Evolutionary conservation across 345 rosid species (phyloP).

Genomic region (Brassica cretica): DNA sequence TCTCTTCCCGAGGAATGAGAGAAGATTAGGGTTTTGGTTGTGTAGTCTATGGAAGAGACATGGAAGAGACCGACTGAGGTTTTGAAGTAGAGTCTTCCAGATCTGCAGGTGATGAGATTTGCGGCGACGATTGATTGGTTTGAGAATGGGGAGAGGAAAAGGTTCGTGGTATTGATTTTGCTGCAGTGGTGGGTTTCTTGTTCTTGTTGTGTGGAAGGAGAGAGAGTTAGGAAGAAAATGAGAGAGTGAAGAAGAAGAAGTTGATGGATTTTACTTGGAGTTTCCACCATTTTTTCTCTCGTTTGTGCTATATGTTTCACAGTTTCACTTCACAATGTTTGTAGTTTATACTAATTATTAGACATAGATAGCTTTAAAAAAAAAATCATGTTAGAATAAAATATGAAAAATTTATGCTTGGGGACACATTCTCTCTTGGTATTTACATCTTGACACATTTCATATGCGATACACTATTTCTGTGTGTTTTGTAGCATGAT

Average conservation of each 20-base stretch:
- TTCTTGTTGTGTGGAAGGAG: conserved; percentile 20
- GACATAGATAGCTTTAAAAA: no score
- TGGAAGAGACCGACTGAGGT: conserved; percentile 51
- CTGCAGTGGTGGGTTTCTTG: conserved; percentile 36
- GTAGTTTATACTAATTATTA: no score
- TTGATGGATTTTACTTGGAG: conserved; percentile 31
- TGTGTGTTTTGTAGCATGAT: no score
- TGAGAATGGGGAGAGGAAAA: conserved; percentile 23
- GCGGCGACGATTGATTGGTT: conserved; percentile 7
- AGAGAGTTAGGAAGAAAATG: conserved; percentile 19
- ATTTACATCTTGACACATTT: no score
- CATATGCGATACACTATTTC: no score
- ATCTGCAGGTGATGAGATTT: conserved; percentile 48
- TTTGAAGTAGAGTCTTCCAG: conserved; percentile 52
- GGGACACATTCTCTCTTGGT: no score
- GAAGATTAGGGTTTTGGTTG: conserved; percentile 35
- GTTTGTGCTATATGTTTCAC: neutral
- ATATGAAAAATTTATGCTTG: no score
- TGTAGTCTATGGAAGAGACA: conserved; percentile 52
- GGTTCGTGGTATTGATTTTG: conserved; percentile 10
- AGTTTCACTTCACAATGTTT: neutral
- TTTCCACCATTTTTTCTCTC: conserved; percentile 32
- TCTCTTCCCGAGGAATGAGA: conserved; percentile 35
- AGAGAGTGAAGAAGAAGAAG: conserved; percentile 18
- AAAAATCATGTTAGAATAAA: no score